These are phyloP conservation scores for Termitomyces sp. DNA, from an alignment of 768 basidiomycete species.

Conservation along the genomic window DNA sequence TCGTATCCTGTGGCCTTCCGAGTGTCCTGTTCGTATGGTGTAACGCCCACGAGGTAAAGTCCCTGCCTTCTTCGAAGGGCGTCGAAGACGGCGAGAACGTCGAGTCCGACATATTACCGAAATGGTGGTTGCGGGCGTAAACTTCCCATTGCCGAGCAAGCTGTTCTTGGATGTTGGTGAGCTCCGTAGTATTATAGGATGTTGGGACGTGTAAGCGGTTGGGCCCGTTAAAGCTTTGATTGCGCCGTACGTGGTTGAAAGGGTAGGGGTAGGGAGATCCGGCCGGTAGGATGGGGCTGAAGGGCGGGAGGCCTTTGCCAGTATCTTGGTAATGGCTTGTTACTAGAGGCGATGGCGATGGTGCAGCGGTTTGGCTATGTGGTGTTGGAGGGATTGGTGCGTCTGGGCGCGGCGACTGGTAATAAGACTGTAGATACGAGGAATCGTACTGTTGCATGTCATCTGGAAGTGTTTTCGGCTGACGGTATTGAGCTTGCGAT, in stretches of 20 bases:
- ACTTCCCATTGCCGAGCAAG: constrained; percentile 74
- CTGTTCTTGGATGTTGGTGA: constrained; percentile 55
- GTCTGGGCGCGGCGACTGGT: constrained; percentile 57
- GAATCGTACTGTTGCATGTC: constrained; percentile 58
- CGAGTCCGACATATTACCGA: constrained; percentile 56
- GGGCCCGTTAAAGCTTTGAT: constrained; percentile 26
- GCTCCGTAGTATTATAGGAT: constrained; percentile 20
- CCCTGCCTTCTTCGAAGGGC: constrained; percentile 48
- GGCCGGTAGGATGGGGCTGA: constrained; percentile 48
- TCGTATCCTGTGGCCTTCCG: constrained; percentile 37
- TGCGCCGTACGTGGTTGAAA: constrained; percentile 65
- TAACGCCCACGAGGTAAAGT: constrained; percentile 72
- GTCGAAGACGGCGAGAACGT: constrained; percentile 73
- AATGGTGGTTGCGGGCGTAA: constrained; percentile 63
- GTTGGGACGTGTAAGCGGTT: constrained; percentile 6
- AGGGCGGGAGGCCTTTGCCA: constrained; percentile 22
- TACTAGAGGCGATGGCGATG: constrained; percentile 63
- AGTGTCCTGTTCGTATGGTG: constrained; percentile 50
- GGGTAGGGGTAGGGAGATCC: constrained; percentile 82
- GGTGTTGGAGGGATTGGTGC: constrained; percentile 80
- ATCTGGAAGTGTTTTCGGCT: constrained; percentile 39
- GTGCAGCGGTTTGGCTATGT: constrained; percentile 67
- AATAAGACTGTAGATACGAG: constrained; percentile 54
- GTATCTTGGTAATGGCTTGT: constrained; percentile 39
- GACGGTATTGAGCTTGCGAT: constrained; percentile 24